Evolutionary conservation across 2,329 filamentous ascomycete genomes (phyloP).

Genomic region (Monosporascus sp.): DNA sequence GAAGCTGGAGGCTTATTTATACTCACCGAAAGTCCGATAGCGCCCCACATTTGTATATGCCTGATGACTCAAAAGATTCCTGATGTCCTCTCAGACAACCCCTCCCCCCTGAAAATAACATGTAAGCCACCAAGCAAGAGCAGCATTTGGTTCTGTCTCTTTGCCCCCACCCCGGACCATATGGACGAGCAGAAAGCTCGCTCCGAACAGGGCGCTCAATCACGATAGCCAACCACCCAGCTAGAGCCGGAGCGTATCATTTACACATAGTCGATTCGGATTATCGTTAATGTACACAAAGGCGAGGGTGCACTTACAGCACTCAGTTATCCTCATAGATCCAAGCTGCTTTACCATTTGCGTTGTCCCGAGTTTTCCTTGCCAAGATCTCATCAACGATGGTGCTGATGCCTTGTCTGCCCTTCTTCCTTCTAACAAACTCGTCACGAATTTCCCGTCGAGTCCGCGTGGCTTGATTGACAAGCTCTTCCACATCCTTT

Average conservation of each 20-base stretch:
- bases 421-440: constrained; percentile 53
- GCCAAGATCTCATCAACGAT: constrained; percentile 64
- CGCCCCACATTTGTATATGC: constrained; percentile 5
- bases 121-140: no score
- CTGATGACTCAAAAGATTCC: neutral
- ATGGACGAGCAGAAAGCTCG: no score
- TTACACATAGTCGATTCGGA: constrained; percentile 2
- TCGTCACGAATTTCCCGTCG: constrained; percentile 56
- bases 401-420: constrained; percentile 64
- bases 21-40: constrained; percentile 11
- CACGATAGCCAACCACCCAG: neutral
- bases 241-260: neutral
- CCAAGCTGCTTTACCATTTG: constrained; percentile 40
- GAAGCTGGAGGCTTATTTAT: constrained; percentile 29
- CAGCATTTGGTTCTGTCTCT: constrained; percentile 2
- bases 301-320: neutral
- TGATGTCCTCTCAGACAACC: no score
- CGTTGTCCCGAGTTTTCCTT: constrained; percentile 52
- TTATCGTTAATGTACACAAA: constrained; percentile 12
- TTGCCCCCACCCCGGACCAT: neutral
- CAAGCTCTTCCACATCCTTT: constrained; percentile 44
- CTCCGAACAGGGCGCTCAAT: neutral
- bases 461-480: constrained; percentile 35
- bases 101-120: no score
- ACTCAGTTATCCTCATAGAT: constrained; percentile 11